A percentile compares a stretch with the other conserved stretches of the same genome.
These are phyloP conservation scores for Phyllostachys edulis DNA, from an alignment of 176 grass and related monocot species.

Conservation along the genomic window DNA sequence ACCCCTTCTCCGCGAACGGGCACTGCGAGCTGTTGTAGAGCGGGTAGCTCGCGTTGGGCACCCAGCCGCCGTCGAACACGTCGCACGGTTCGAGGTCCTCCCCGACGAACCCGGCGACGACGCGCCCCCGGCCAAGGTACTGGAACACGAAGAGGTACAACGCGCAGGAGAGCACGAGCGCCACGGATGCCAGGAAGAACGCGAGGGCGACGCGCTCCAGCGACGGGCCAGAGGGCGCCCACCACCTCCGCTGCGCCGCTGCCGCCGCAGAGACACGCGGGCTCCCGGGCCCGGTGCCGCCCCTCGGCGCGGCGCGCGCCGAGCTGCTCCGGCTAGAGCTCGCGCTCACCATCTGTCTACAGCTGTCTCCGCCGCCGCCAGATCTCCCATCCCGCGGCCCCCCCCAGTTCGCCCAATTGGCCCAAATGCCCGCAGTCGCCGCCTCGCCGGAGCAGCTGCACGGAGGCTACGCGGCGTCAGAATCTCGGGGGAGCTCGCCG, in stretches of 20 bases:
- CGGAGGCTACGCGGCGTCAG: neutral
- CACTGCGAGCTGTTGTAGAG: constrained; percentile 85
- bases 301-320: constrained; percentile 41
- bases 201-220: constrained; percentile 40
- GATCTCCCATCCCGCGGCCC: constrained; percentile 44
- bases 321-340: constrained; percentile 41
- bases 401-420: constrained; percentile 35
- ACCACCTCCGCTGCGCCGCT: constrained; percentile 55
- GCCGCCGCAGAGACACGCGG: constrained; percentile 45
- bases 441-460: neutral
- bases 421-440: neutral
- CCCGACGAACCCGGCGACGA: constrained; percentile 28
- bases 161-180: constrained; percentile 57
- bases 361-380: neutral
- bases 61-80: constrained; percentile 86
- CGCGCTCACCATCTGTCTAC: constrained; percentile 47
- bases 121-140: constrained; percentile 35
- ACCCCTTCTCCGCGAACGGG: constrained; percentile 85
- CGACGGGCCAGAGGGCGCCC: constrained; percentile 33
- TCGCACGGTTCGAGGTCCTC: constrained; percentile 44
- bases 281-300: constrained; percentile 35
- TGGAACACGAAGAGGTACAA: constrained; percentile 69
- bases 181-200: constrained; percentile 51
- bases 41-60: constrained; percentile 47
- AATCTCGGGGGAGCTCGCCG: constrained; percentile 1